Conservation (phyloP, 1,284 basidiomycete genomes). For the Erythrobasidium hasegawianum region DNA sequence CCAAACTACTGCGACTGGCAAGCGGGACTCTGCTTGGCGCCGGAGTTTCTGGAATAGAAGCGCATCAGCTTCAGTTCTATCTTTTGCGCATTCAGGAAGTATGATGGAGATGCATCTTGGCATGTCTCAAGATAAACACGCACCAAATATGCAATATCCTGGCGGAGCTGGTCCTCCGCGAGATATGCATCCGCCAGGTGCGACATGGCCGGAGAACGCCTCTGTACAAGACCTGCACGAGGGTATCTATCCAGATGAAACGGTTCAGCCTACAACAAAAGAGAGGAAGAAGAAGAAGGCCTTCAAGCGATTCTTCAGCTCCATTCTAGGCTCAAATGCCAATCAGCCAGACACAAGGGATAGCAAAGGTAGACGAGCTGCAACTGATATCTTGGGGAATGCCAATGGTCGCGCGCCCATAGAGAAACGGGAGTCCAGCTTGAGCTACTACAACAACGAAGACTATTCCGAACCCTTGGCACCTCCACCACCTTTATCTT, state of each 20-base stretch:
- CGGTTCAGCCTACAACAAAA: conserved; percentile 3
- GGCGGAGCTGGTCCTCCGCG: not conserved
- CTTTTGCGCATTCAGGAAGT: conserved; percentile 49
- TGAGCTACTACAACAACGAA: conserved; percentile 21
- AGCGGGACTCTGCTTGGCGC: conserved; percentile 25
- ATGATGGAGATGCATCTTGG: conserved; percentile 53
- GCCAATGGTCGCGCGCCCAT: not conserved
- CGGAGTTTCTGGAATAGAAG: conserved; percentile 25
- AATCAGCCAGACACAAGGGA: not conserved
- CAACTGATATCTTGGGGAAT: not conserved
- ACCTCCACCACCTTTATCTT: conserved; percentile 29
- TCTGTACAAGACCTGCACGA: conserved; percentile 4
- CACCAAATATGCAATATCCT: not conserved
- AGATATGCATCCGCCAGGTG: conserved; percentile 10
- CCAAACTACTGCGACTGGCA: conserved; percentile 10
- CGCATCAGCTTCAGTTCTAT: conserved; percentile 41
- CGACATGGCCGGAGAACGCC: conserved; percentile 31
- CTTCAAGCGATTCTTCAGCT: conserved; percentile 35
- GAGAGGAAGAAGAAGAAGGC: conserved; percentile 35
- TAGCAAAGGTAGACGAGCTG: conserved; percentile 1
- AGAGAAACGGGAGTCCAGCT: conserved; percentile 6
- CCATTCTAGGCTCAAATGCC: not conserved
- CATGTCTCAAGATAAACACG: conserved; percentile 44
- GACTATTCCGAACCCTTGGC: conserved; percentile 33
- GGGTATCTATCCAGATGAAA: conserved; percentile 31